Conservation (phyloP, 2,329 filamentous ascomycete species). For the Remersonia thermophila region DNA sequence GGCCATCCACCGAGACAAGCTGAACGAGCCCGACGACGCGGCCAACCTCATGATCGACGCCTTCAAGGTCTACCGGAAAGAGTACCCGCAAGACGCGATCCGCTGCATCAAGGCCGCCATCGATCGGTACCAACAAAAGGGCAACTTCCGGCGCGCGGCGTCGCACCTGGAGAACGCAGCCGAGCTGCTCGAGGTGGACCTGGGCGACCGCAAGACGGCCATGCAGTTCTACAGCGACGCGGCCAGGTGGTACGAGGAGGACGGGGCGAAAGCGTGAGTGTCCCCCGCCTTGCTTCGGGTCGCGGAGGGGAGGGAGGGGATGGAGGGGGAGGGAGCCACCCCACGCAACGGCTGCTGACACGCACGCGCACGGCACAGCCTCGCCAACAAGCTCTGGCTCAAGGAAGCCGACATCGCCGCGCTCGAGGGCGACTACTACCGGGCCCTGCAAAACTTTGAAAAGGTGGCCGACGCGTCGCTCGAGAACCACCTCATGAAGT, state of each 20-base stretch:
- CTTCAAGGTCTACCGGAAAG: conserved; percentile 88
- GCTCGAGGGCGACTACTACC: conserved; percentile 71
- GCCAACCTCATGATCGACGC: conserved; percentile 82
- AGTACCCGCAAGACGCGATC: conserved; percentile 70
- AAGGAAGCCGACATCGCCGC: conserved; percentile 85
- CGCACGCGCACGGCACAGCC: conserved; percentile 30
- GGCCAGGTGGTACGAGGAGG: conserved; percentile 78
- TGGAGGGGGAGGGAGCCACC: no score
- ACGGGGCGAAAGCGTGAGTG: conserved; percentile 69
- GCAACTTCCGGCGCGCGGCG: conserved; percentile 83
- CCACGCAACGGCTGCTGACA: no score
- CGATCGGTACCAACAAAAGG: conserved; percentile 73
- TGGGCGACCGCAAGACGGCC: conserved; percentile 66
- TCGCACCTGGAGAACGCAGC: conserved; percentile 82
- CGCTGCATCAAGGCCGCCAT: conserved; percentile 70
- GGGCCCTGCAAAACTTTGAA: conserved; percentile 71
- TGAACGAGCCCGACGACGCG: conserved; percentile 86
- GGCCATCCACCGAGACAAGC: conserved; percentile 62
- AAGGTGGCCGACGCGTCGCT: conserved; percentile 67
- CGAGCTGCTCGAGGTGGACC: conserved; percentile 72
- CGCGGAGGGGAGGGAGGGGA: no score
- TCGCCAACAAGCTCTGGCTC: conserved; percentile 87
- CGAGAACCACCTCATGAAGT: conserved; percentile 85
- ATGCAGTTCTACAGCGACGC: conserved; percentile 75
- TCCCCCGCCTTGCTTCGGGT: neutral